phyloP scores from a whole-genome alignment of 2,329 filamentous ascomycete genomes.

The Penicillium sp. region DNA sequence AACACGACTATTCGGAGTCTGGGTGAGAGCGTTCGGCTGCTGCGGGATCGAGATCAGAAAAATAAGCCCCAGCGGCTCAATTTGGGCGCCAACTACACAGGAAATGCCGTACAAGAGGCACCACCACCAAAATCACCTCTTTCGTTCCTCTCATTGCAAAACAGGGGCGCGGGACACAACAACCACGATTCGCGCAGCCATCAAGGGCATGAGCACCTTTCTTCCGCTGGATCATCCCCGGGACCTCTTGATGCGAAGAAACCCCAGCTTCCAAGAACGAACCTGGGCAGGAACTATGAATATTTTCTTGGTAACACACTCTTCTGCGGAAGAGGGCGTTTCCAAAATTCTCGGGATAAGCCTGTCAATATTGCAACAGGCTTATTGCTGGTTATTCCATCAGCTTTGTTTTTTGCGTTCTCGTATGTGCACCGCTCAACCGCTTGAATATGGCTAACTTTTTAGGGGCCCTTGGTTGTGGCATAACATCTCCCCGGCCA shows the following conservation, averaged over 20 bases:
- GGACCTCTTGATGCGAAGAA: constrained; percentile 56
- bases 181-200: constrained; percentile 66
- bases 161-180: constrained; percentile 51
- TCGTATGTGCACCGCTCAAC: constrained; percentile 46
- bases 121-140: constrained; percentile 69
- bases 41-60: constrained; percentile 58
- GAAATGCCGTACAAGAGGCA: constrained; percentile 56
- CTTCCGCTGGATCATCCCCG: constrained; percentile 76
- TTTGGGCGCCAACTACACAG: constrained; percentile 61
- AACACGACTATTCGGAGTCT: constrained; percentile 63
- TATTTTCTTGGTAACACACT: constrained; percentile 93
- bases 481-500: constrained; percentile 80
- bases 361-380: constrained; percentile 90
- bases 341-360: constrained; percentile 83
- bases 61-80: constrained; percentile 51
- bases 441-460: background rate
- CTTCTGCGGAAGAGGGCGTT: constrained; percentile 81
- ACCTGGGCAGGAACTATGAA: constrained; percentile 75
- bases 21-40: constrained; percentile 75
- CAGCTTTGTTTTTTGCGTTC: constrained; percentile 79
- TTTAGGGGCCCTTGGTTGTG: constrained; percentile 72
- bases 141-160: constrained; percentile 69
- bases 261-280: constrained; percentile 31
- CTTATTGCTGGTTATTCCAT: constrained; percentile 74
- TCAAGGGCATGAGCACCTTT: constrained; percentile 82